phyloP scores from a whole-genome alignment of 768 basidiomycete genomes.

The Phylloporus rhodoxanthus region DNA sequence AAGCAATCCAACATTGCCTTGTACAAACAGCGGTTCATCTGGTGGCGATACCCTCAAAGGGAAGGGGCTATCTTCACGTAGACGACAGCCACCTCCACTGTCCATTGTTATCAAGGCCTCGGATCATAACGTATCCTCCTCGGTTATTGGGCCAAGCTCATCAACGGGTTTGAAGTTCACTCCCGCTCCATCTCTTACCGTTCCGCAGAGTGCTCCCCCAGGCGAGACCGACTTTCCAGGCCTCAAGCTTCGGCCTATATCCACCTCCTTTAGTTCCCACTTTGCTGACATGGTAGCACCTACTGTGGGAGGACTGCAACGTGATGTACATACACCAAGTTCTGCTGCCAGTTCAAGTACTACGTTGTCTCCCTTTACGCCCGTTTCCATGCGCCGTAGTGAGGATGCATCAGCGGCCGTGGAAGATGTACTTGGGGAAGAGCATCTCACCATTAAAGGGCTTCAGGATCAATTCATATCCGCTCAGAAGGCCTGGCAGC shows the following conservation, averaged over 20 bases:
- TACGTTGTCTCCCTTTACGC: slow-evolving; percentile 45
- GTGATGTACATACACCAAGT: slow-evolving; percentile 47
- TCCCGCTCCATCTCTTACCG: slow-evolving; percentile 11
- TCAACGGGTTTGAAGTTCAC: slow-evolving; percentile 11
- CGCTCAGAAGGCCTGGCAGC: slow-evolving; percentile 62
- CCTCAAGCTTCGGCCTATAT: slow-evolving; percentile 69
- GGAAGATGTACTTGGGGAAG: slow-evolving; percentile 34
- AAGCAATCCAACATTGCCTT: slow-evolving; percentile 15
- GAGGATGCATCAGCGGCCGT: slow-evolving; percentile 28
- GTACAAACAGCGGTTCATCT: slow-evolving; percentile 1
- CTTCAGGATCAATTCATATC: slow-evolving; percentile 58
- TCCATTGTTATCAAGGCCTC: slow-evolving; percentile 26
- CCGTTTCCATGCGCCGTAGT: slow-evolving; percentile 31
- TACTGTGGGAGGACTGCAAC: slow-evolving; percentile 25
- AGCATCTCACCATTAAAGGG: slow-evolving; percentile 41
- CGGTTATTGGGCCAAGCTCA: slow-evolving; percentile 9
- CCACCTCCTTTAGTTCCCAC: slow-evolving; percentile 67
- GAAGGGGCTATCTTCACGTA: slow-evolving; percentile 22
- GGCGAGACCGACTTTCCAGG: slow-evolving; percentile 56
- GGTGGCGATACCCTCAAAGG: slow-evolving; percentile 13
- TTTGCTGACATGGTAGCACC: slow-evolving; percentile 44
- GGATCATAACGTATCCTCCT: slow-evolving; percentile 11
- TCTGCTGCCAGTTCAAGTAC: slow-evolving; percentile 38
- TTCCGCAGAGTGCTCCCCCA: slow-evolving; percentile 62
- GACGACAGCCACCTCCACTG: slow-evolving; percentile 26